phyloP scores from a whole-genome alignment of 1,139 yeast genomes.

The Chernovozyma sophiae-reginae region DNA sequence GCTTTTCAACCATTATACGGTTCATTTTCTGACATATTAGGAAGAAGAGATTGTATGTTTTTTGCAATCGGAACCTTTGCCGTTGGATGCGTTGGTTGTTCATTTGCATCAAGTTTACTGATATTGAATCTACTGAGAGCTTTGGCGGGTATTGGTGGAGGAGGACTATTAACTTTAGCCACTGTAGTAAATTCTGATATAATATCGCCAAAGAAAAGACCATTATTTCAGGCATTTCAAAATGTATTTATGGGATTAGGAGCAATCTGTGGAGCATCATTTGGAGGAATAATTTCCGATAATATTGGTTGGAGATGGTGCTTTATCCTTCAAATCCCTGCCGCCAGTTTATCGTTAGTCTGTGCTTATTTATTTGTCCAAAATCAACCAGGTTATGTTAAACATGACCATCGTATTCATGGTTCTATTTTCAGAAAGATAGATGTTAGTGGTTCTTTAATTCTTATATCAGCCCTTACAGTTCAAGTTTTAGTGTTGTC shows the following conservation, averaged over 20 bases:
- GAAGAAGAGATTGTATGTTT: slow-evolving; percentile 33
- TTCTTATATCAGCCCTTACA: slow-evolving; percentile 21
- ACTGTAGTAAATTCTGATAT: slow-evolving; percentile 29
- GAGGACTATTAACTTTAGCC: slow-evolving; percentile 25
- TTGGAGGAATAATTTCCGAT: slow-evolving; percentile 21
- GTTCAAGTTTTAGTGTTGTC: slow-evolving; percentile 25
- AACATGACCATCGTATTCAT: background rate
- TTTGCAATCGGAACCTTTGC: slow-evolving; percentile 20
- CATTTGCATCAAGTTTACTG: slow-evolving; percentile 14
- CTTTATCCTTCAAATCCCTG: slow-evolving; percentile 15
- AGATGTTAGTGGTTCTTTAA: slow-evolving; percentile 18
- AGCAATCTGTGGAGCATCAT: slow-evolving; percentile 22
- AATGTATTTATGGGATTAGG: slow-evolving; percentile 23
- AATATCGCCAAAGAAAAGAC: slow-evolving; percentile 22
- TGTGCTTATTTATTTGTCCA: slow-evolving; percentile 15
- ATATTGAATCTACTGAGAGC: slow-evolving; percentile 15
- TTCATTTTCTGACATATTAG: slow-evolving; percentile 50
- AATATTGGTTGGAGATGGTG: slow-evolving; percentile 28
- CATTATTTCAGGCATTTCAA: slow-evolving; percentile 24
- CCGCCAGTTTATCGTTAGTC: slow-evolving; percentile 15
- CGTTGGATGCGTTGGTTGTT: slow-evolving; percentile 31
- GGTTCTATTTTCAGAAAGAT: slow-evolving; percentile 10
- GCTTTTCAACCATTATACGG: slow-evolving; percentile 43
- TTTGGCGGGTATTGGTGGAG: slow-evolving; percentile 32
- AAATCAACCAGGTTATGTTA: slow-evolving; percentile 15